Conservation (phyloP, 2,329 filamentous ascomycete species). For the Myriosclerotinia curreyana region DNA sequence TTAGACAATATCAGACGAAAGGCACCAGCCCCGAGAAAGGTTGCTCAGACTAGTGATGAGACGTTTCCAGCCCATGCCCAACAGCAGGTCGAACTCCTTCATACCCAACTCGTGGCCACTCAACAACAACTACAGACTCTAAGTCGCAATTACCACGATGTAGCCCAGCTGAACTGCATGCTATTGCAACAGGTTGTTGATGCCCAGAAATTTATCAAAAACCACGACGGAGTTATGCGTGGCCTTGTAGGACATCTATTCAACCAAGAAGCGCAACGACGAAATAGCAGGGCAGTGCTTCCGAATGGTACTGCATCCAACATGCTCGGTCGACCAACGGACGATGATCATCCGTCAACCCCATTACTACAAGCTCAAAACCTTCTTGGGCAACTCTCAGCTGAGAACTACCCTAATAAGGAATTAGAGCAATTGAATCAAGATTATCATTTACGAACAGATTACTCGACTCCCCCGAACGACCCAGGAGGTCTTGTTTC, state of each 20-base stretch:
- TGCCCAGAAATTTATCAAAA: slow-evolving; percentile 61
- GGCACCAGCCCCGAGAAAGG: slow-evolving; percentile 84
- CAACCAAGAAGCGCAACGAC: slow-evolving; percentile 60
- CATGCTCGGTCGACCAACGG: slow-evolving; percentile 30
- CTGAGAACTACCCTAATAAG: slow-evolving; percentile 62
- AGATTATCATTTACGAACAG: slow-evolving; percentile 34
- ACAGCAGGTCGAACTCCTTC: slow-evolving; percentile 86
- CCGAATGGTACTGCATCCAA: slow-evolving; percentile 39
- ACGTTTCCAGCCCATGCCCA: slow-evolving; percentile 58
- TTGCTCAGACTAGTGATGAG: slow-evolving; percentile 57
- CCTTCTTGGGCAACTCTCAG: slow-evolving; percentile 61
- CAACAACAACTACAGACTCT: slow-evolving; percentile 89
- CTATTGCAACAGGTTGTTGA: slow-evolving; percentile 60
- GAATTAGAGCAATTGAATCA: slow-evolving; percentile 62
- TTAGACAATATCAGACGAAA: slow-evolving; percentile 96
- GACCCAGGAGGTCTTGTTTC: slow-evolving; percentile 31
- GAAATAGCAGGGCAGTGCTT: slow-evolving; percentile 54
- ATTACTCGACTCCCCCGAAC: slow-evolving; percentile 38
- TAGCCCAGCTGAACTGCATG: slow-evolving; percentile 61
- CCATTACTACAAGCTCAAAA: slow-evolving; percentile 67
- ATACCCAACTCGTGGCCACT: slow-evolving; percentile 82
- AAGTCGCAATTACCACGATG: slow-evolving; percentile 79
- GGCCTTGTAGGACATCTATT: slow-evolving; percentile 68
- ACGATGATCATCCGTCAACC: slow-evolving; percentile 62
- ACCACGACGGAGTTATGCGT: slow-evolving; percentile 69